Evolutionary conservation across 495 filamentous ascomycete genomes (phyloP).

Genomic region (Penicillium macrosclerotiorum): DNA sequence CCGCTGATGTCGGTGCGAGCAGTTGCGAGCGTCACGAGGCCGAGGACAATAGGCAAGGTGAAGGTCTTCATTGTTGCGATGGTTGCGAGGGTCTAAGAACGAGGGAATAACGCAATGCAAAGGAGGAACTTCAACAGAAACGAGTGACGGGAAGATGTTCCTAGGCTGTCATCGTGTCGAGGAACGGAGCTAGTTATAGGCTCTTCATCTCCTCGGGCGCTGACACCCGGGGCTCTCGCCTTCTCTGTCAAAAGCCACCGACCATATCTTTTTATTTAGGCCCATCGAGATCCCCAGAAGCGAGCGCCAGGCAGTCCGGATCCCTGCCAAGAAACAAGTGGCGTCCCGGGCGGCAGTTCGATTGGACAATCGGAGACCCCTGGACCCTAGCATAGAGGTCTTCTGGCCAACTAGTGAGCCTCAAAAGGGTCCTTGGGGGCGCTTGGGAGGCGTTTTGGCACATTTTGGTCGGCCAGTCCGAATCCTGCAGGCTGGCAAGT

Average conservation of each 20-base stretch:
- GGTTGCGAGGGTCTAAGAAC: background rate
- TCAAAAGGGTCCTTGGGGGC: background rate
- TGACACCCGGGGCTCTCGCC: background rate
- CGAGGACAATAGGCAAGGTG: slow-evolving; percentile 19
- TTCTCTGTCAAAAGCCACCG: background rate
- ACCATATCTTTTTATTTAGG: background rate
- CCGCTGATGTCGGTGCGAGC: slow-evolving; percentile 31
- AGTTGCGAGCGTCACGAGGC: slow-evolving; percentile 15
- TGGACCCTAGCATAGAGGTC: background rate
- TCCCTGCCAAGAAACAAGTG: slow-evolving; percentile 12
- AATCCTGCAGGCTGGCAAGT: background rate
- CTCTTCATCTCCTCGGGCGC: background rate
- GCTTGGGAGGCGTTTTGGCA: background rate
- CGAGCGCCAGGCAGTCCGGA: background rate
- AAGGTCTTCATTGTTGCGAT: slow-evolving; percentile 25
- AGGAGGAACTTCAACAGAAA: background rate
- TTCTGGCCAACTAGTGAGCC: background rate
- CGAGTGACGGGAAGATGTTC: too few species aligned
- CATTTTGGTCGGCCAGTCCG: too few species aligned
- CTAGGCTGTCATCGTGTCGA: too few species aligned
- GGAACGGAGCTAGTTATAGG: too few species aligned
- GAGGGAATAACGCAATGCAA: background rate
- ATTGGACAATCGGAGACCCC: slow-evolving; percentile 3
- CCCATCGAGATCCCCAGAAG: background rate
- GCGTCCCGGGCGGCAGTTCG: background rate